phyloP scores from a whole-genome alignment of 306 rosid species.

The Dryas octopetala region DNA sequence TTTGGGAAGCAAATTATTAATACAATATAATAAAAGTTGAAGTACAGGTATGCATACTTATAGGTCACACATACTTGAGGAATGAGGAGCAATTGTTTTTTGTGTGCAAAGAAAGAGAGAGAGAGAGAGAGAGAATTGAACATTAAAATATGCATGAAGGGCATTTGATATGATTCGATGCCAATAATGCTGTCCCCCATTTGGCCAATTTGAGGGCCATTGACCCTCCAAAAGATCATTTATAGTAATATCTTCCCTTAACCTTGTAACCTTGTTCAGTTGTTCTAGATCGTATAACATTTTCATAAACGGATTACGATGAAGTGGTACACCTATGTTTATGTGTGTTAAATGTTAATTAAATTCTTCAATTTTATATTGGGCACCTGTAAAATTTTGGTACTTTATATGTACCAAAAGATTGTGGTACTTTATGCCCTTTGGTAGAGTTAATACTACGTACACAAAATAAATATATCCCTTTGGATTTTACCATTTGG shows the following conservation, averaged over 20 bases:
- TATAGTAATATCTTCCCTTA: not conserved
- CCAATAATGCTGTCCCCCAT: constrained; percentile 17
- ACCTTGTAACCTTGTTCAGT: not conserved
- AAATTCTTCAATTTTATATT: not conserved
- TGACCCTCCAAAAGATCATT: constrained; percentile 4
- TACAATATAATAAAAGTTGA: not conserved
- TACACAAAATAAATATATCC: not conserved
- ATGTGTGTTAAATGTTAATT: not conserved
- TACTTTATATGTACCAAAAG: not conserved
- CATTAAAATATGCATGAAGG: not conserved
- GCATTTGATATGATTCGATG: constrained; percentile 24
- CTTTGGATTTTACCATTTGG: not conserved
- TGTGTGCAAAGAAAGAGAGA: not conserved
- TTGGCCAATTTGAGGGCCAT: constrained; percentile 25
- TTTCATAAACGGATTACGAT: not conserved
- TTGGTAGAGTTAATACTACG: not conserved
- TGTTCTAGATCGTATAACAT: not conserved
- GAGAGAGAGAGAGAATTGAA: not conserved
- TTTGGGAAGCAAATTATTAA: not conserved
- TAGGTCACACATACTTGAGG: not conserved
- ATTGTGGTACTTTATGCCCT: no score
- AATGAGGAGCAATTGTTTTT: not conserved
- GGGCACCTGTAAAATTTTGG: not conserved
- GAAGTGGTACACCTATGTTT: not conserved
- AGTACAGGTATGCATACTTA: not conserved